These are phyloP conservation scores for Citrullus colocynthis DNA, from an alignment of 306 rosid genomes.

Conservation along the genomic window DNA sequence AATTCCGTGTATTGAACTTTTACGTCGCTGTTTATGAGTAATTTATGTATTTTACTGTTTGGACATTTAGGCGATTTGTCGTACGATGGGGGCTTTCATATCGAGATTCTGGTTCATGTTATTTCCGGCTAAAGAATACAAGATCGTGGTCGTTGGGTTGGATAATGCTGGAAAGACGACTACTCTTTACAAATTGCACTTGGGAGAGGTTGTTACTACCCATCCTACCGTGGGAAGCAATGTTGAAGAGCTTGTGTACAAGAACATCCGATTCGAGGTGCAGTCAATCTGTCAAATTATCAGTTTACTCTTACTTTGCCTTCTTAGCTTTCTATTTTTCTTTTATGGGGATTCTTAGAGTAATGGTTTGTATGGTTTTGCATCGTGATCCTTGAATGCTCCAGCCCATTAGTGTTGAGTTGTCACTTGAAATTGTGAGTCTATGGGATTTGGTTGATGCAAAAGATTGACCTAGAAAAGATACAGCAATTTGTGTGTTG, in stretches of 20 bases:
- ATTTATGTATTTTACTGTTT: neutral
- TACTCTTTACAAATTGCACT: slow-evolving; percentile 86
- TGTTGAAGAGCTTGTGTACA: slow-evolving; percentile 92
- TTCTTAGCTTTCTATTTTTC: neutral
- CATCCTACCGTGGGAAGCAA: slow-evolving; percentile 97
- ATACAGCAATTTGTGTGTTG: neutral
- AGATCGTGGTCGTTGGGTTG: slow-evolving; percentile 88
- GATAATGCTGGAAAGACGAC: slow-evolving; percentile 98
- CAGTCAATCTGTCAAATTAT: neutral
- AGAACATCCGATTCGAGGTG: slow-evolving; percentile 94
- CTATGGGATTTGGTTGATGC: neutral
- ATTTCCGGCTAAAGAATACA: slow-evolving; percentile 85
- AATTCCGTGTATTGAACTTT: neutral
- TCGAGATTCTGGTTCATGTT: slow-evolving; percentile 88
- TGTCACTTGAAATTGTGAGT: neutral
- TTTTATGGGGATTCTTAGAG: neutral
- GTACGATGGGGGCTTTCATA: slow-evolving; percentile 65
- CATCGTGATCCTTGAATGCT: neutral
- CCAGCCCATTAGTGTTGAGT: neutral
- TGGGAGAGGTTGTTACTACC: slow-evolving; percentile 96
- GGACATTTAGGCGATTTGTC: slow-evolving; percentile 16
- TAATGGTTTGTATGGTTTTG: neutral
- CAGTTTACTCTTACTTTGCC: neutral
- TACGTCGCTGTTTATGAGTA: neutral
- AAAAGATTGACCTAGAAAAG: neutral